A percentile compares a stretch with the other conserved stretches of the same genome.
Evolutionary conservation across 83 land plant species (phyloP).

Genomic region (Larix sibirica): DNA sequence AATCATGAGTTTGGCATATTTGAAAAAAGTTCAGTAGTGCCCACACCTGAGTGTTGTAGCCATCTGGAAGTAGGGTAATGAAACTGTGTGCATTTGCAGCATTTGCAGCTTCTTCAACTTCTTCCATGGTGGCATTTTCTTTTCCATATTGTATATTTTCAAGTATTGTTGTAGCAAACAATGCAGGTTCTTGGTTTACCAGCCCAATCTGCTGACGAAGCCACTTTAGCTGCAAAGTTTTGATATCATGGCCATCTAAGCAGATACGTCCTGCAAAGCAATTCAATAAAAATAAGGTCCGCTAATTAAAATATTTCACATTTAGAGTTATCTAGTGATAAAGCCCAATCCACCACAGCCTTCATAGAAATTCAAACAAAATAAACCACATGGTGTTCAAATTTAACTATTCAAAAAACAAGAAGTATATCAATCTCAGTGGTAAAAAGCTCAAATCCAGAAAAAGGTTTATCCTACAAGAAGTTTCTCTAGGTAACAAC

Average conservation of each 20-base stretch:
- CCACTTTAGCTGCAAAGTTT: conserved; percentile 86
- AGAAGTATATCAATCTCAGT: too few relatives aligned
- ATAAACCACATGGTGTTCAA: background rate
- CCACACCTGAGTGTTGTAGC: conserved; percentile 86
- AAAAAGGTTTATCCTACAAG: too few relatives aligned
- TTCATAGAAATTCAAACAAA: background rate
- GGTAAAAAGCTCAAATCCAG: too few relatives aligned
- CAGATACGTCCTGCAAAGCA: conserved; percentile 65
- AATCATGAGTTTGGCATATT: background rate
- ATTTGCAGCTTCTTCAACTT: conserved; percentile 89
- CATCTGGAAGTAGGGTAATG: conserved; percentile 79
- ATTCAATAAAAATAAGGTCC: background rate
- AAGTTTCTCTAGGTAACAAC: too few relatives aligned
- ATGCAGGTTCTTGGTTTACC: conserved; percentile 96
- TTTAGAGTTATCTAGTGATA: background rate
- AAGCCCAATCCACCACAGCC: background rate
- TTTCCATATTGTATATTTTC: conserved; percentile 95
- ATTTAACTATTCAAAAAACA: background rate
- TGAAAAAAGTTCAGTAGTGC: background rate
- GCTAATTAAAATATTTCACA: too few relatives aligned
- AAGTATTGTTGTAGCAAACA: conserved; percentile 95
- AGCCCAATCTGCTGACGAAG: conserved; percentile 90
- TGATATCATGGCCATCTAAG: conserved; percentile 83
- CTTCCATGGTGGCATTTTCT: conserved; percentile 80
- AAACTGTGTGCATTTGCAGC: conserved; percentile 97